phyloP scores from a whole-genome alignment of 768 basidiomycete genomes.

The Phaeolepiota aurea region DNA sequence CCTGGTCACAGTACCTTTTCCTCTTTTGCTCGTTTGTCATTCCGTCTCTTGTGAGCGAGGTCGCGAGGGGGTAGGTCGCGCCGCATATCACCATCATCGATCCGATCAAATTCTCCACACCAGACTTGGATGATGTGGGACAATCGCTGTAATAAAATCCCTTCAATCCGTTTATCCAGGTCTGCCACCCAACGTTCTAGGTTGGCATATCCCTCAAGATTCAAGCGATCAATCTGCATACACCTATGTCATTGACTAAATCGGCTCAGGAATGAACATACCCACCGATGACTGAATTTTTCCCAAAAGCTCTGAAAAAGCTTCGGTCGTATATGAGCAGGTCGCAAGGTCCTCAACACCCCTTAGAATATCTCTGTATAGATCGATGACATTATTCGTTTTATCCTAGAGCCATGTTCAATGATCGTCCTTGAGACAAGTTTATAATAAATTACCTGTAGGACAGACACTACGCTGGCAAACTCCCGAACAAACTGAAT shows the following conservation, averaged over 20 bases:
- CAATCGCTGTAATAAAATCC: slow-evolving; percentile 68
- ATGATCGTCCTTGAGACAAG: too few relatives aligned
- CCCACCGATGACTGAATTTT: slow-evolving; percentile 81
- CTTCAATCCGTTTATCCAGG: slow-evolving; percentile 77
- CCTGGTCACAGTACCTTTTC: slow-evolving; percentile 51
- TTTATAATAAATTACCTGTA: slow-evolving; percentile 50
- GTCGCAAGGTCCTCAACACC: slow-evolving; percentile 83
- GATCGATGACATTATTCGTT: slow-evolving; percentile 86
- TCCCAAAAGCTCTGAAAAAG: slow-evolving; percentile 70
- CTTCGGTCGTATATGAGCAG: slow-evolving; percentile 78
- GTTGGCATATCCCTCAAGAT: slow-evolving; percentile 92
- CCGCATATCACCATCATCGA: slow-evolving; percentile 59
- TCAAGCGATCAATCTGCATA: slow-evolving; percentile 88
- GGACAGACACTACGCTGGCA: slow-evolving; percentile 82
- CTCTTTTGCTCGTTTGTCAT: slow-evolving; percentile 65
- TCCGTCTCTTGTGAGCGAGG: slow-evolving; percentile 54
- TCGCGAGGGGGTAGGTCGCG: slow-evolving; percentile 48
- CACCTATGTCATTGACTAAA: too few relatives aligned
- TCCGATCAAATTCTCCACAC: slow-evolving; percentile 80
- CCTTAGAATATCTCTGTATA: slow-evolving; percentile 78
- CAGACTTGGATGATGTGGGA: slow-evolving; percentile 75
- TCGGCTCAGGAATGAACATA: slow-evolving; percentile 6
- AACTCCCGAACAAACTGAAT: slow-evolving; percentile 94
- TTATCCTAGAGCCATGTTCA: too few relatives aligned
- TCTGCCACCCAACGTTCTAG: slow-evolving; percentile 88